Conservation (phyloP, 495 filamentous ascomycete species). For the Podospora didyma region DNA sequence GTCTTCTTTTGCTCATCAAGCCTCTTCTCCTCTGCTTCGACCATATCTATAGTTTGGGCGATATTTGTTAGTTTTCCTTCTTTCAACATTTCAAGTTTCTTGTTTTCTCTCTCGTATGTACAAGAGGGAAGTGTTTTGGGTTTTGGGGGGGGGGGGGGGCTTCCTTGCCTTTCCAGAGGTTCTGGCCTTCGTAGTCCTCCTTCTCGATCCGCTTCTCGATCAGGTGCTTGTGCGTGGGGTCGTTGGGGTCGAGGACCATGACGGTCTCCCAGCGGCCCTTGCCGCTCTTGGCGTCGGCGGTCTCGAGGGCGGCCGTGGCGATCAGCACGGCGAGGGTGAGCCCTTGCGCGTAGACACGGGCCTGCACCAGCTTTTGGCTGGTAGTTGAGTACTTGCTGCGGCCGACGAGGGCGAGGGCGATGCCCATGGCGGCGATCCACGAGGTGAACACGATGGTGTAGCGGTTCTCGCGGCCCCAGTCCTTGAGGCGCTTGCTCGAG, state of each 20-base stretch:
- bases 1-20: constrained; percentile 51
- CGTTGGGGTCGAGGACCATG: constrained; percentile 65
- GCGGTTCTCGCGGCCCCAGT: constrained; percentile 68
- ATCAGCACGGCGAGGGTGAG: constrained; percentile 85
- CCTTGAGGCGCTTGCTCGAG: constrained; percentile 45
- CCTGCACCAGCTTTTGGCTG: constrained; percentile 92
- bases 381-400: constrained; percentile 71
- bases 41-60: constrained; percentile 55
- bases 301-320: constrained; percentile 85
- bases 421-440: constrained; percentile 80
- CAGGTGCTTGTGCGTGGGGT: constrained; percentile 66
- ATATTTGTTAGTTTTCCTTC: constrained; percentile 13
- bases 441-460: constrained; percentile 83
- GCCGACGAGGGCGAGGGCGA: constrained; percentile 71
- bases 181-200: constrained; percentile 72
- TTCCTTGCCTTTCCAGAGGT: constrained; percentile 73
- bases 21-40: constrained; percentile 69
- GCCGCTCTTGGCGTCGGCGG: constrained; percentile 70
- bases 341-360: constrained; percentile 96
- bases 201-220: constrained; percentile 68
- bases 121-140: no score
- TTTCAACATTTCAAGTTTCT: no score
- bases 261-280: constrained; percentile 73
- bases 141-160: no score
- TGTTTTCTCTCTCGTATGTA: neutral